These are phyloP conservation scores for Carpinus fangiana DNA, from an alignment of 306 rosid species.

Conservation along the genomic window DNA sequence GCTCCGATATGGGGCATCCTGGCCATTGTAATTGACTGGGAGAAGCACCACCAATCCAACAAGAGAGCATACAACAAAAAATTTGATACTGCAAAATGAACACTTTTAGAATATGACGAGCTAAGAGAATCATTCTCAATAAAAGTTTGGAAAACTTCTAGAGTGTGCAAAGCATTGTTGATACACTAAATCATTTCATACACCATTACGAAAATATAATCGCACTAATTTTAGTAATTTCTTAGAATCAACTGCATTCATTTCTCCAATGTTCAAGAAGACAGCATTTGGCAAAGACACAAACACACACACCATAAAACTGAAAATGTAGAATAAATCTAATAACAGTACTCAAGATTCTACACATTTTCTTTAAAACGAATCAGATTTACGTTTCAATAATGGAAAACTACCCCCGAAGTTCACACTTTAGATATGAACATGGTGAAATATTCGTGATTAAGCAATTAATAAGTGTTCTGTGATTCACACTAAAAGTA, in stretches of 20 bases:
- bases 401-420: background rate
- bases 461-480: background rate
- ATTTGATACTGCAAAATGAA: slow-evolving; percentile 58
- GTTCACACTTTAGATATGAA: no score
- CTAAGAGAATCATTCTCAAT: background rate
- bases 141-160: background rate
- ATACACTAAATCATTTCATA: background rate
- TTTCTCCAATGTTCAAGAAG: background rate
- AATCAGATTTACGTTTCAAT: background rate
- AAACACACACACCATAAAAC: background rate
- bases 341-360: background rate
- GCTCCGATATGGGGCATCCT: slow-evolving; percentile 27
- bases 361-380: background rate
- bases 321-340: background rate
- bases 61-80: slow-evolving; percentile 67
- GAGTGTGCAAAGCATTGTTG: background rate
- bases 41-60: slow-evolving; percentile 69
- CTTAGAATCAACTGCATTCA: background rate
- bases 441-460: no score
- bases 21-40: slow-evolving; percentile 60
- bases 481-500: background rate
- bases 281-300: background rate
- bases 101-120: background rate
- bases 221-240: background rate
- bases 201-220: background rate